Conservation (phyloP, 2,329 filamentous ascomycete species). For the Cadophora gregata region DNA sequence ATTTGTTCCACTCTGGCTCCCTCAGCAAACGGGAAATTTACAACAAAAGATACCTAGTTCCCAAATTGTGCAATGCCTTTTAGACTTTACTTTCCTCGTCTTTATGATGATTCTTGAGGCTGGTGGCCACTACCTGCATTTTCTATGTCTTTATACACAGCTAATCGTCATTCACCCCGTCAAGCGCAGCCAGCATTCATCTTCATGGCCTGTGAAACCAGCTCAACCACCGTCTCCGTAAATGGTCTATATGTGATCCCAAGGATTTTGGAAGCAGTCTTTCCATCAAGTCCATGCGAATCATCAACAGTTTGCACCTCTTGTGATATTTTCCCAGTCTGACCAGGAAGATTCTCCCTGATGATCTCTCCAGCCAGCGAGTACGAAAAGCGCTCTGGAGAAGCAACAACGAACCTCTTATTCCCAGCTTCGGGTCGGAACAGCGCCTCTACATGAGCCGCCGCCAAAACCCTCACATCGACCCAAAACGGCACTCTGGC, state of each 20-base stretch:
- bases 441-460: conserved; percentile 63
- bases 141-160: too few species aligned
- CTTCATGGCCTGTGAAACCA: conserved; percentile 52
- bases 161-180: too few species aligned
- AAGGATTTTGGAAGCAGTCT: conserved; percentile 54
- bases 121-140: too few species aligned
- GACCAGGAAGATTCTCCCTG: conserved; percentile 45
- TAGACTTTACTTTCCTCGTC: too few species aligned
- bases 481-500: conserved; percentile 57
- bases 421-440: conserved; percentile 60
- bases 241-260: conserved; percentile 63
- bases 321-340: conserved; percentile 35
- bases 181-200: neutral
- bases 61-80: too few species aligned
- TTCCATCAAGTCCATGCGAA: conserved; percentile 51
- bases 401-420: conserved; percentile 62
- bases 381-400: conserved; percentile 54
- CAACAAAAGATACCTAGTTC: too few species aligned
- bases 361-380: conserved; percentile 48
- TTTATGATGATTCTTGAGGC: too few species aligned
- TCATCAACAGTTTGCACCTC: conserved; percentile 45
- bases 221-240: conserved; percentile 62
- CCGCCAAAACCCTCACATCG: conserved; percentile 63
- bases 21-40: too few species aligned
- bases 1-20: too few species aligned